Evolutionary conservation across 2,329 filamentous ascomycete genomes (phyloP), one percentile per base, ranked within the genome.

Genomic region (Aspergillus spinulosporus): DNA sequence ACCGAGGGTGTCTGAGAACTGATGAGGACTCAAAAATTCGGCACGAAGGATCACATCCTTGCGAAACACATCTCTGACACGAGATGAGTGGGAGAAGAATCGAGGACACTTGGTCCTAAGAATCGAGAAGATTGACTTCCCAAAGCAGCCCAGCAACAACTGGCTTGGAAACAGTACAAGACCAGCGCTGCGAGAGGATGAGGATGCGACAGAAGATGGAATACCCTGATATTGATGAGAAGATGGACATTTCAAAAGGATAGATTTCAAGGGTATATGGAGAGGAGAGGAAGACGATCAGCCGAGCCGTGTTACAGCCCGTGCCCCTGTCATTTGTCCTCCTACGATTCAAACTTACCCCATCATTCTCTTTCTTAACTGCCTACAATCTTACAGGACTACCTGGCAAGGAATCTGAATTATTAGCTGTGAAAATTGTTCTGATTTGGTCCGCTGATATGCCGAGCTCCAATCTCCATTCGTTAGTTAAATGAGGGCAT

Each of bases 401-500:
- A 21, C 21, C 21, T 21, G 21, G 2, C 21, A 21, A 21, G 21
- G 21, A 21, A 21, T 21, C 21, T 37, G 7, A 37, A 37, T 4
- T 8, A 4, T 11, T 8, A 37, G 21, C 21, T 21, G 21, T 21
- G 21, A 37, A 21, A 37, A 37, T 8, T 34, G 32, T 12, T 37
- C 6, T 37, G 8, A 37, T 11, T 37, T 31, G 21, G 28, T 29
- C 5, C 26, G 43, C 43, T 45, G 15, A 45, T 7, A 32, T 29
- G 43, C 31, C 9, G 5, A 42, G 5, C 21, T 5, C 37, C n/a
- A 40, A 12, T n/a, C 11, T 15, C 44, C 31, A 11, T 2, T 5
- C 21, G n/a, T 37, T 44, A 52, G 8, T 56, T 49, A 14, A 54
- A 60, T 28, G 47, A 45, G 11, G 59, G 53, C 42, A 76, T 67